phyloP scores from a whole-genome alignment of 2,329 filamentous ascomycete genomes.

The Calonectria pseudoturangicola region DNA sequence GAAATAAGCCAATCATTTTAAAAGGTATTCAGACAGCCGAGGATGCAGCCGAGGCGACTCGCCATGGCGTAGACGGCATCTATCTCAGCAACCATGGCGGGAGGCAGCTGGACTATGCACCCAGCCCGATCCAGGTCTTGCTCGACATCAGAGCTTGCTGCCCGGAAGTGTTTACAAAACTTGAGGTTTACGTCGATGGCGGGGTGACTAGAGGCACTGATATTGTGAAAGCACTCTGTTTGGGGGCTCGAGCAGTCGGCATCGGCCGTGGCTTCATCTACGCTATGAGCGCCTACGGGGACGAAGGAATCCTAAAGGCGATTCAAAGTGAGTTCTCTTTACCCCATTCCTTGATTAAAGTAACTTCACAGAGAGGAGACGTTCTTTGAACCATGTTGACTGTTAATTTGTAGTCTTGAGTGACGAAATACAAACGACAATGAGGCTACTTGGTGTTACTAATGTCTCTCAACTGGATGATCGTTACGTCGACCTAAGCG shows the following conservation, averaged over 20 bases:
- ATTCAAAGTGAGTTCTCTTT: slow-evolving; percentile 15
- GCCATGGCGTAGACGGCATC: slow-evolving; percentile 48
- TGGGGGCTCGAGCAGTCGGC: slow-evolving; percentile 57
- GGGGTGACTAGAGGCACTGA: slow-evolving; percentile 57
- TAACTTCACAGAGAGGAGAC: background rate
- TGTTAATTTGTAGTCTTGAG: slow-evolving; percentile 55
- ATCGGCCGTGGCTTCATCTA: slow-evolving; percentile 58
- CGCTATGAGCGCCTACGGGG: slow-evolving; percentile 26
- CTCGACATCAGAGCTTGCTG: slow-evolving; percentile 53
- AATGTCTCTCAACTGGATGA: background rate
- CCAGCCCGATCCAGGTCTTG: slow-evolving; percentile 55
- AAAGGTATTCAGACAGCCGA: slow-evolving; percentile 58
- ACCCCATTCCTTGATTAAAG: no score
- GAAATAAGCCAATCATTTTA: slow-evolving; percentile 49
- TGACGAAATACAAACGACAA: slow-evolving; percentile 59
- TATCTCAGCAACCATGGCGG: slow-evolving; percentile 57
- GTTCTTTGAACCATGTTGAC: no score
- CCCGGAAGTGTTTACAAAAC: slow-evolving; percentile 53
- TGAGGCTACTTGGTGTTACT: slow-evolving; percentile 27
- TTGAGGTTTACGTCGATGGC: slow-evolving; percentile 57
- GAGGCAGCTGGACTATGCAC: slow-evolving; percentile 57
- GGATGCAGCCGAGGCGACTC: slow-evolving; percentile 50
- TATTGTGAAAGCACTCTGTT: slow-evolving; percentile 57
- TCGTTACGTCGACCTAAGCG: no score
- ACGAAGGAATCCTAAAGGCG: slow-evolving; percentile 9